Evolutionary conservation across 345 rosid species (phyloP).

Genomic region (Aquilaria sinensis): DNA sequence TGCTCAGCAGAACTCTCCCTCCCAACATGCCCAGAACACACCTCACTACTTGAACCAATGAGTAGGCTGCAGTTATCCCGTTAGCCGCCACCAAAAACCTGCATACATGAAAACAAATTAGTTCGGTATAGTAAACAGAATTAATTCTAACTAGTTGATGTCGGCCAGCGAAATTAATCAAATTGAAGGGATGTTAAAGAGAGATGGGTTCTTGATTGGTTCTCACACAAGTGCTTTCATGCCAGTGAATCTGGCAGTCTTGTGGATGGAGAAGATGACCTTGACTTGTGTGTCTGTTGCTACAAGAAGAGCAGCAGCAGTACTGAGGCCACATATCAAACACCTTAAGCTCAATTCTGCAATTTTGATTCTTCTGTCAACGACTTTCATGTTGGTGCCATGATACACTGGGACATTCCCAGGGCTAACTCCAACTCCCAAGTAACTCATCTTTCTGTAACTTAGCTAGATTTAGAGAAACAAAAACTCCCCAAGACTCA

Average conservation of each 20-base stretch:
- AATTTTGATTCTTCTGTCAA: conserved; percentile 61
- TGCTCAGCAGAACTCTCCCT: conserved; percentile 62
- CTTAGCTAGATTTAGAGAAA: neutral
- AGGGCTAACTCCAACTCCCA: conserved; percentile 65
- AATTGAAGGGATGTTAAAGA: conserved; percentile 1
- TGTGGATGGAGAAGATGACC: conserved; percentile 64
- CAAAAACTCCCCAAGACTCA: neutral
- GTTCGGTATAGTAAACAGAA: neutral
- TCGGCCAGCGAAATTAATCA: neutral
- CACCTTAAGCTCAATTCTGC: conserved; percentile 75
- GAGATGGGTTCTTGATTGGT: neutral
- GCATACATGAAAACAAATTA: conserved; percentile 11
- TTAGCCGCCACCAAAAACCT: conserved; percentile 80
- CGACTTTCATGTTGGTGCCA: conserved; percentile 42
- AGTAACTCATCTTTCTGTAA: conserved; percentile 35
- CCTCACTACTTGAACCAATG: conserved; percentile 67
- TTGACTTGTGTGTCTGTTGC: conserved; percentile 68
- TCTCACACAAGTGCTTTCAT: conserved; percentile 93
- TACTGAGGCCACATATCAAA: conserved; percentile 46
- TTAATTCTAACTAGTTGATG: too few species aligned
- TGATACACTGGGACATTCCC: conserved; percentile 51
- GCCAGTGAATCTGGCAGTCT: conserved; percentile 75
- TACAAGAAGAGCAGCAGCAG: conserved; percentile 57
- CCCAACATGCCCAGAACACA: conserved; percentile 53
- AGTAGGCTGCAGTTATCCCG: conserved; percentile 68